phyloP scores from a whole-genome alignment of 2,329 filamentous ascomycete species.

The Colletotrichum lini region DNA sequence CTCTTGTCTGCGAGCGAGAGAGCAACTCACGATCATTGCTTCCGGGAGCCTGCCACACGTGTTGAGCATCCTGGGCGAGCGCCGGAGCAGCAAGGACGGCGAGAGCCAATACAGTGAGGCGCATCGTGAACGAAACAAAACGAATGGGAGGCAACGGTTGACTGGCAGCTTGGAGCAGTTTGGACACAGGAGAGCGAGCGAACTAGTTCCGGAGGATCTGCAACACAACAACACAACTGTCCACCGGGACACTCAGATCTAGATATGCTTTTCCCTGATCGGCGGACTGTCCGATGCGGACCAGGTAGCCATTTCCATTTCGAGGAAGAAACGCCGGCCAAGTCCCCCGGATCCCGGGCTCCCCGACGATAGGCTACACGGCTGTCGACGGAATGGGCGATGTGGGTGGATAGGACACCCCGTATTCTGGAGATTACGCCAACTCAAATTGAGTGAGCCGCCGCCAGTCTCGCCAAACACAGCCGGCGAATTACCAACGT shows the following conservation, averaged over 20 bases:
- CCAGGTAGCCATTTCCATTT: neutral
- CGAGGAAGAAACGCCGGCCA: neutral
- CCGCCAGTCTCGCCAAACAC: constrained; percentile 10
- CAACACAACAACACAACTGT: neutral
- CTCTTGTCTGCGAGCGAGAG: too few relatives aligned
- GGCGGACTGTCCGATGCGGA: constrained; percentile 21
- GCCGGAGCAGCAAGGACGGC: constrained; percentile 15
- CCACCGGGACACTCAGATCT: neutral
- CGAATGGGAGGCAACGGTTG: neutral
- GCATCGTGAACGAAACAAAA: neutral
- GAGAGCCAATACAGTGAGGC: neutral
- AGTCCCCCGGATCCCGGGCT: constrained; percentile 7
- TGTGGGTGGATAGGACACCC: constrained; percentile 23
- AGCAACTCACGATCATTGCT: neutral
- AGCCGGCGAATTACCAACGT: constrained; percentile 12
- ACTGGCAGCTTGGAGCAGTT: constrained; percentile 5
- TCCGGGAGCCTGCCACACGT: constrained; percentile 23
- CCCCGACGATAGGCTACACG: constrained; percentile 15
- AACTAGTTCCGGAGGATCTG: neutral
- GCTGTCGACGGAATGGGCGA: constrained; percentile 10
- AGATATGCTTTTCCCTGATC: constrained; percentile 34
- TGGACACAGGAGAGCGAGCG: neutral
- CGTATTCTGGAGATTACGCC: constrained; percentile 33
- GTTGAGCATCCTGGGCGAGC: constrained; percentile 16
- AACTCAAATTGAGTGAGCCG: constrained; percentile 19